Percentiles rank a stretch among this genome's conserved stretches.
phyloP scores from a whole-genome alignment of 805 yeast genomes.

The Pichia ethanolica region DNA sequence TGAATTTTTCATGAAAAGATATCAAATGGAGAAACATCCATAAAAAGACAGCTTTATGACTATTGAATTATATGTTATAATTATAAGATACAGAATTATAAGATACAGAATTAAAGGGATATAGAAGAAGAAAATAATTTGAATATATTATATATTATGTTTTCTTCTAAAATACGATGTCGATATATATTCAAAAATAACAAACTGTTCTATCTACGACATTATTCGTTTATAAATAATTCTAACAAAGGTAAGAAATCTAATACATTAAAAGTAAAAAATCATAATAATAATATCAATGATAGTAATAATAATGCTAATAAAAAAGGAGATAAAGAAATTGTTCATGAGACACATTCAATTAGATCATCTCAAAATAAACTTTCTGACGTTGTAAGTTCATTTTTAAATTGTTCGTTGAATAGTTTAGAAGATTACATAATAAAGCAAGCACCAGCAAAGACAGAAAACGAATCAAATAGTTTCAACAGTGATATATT shows the following conservation, averaged over 20 bases:
- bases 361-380: too few relatives aligned
- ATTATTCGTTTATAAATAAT: not conserved
- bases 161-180: constrained; percentile 1
- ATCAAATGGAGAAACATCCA: too few relatives aligned
- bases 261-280: too few relatives aligned
- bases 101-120: too few relatives aligned
- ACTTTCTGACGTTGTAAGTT: constrained; percentile 1
- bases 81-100: too few relatives aligned
- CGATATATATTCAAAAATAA: not conserved
- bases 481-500: not conserved
- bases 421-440: constrained; percentile 4
- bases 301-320: not conserved
- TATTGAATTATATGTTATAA: too few relatives aligned
- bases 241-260: not conserved
- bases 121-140: too few relatives aligned
- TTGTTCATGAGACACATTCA: not conserved
- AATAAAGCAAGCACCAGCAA: not conserved
- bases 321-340: not conserved
- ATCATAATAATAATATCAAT: not conserved
- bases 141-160: not conserved
- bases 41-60: too few relatives aligned
- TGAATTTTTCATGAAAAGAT: too few relatives aligned
- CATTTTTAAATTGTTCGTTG: constrained; percentile 5
- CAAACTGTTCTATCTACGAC: not conserved
- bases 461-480: not conserved